Base-by-base conservation (phyloP, 1,284 basidiomycete genomes). In the Laetiporus sulphureus region DNA sequence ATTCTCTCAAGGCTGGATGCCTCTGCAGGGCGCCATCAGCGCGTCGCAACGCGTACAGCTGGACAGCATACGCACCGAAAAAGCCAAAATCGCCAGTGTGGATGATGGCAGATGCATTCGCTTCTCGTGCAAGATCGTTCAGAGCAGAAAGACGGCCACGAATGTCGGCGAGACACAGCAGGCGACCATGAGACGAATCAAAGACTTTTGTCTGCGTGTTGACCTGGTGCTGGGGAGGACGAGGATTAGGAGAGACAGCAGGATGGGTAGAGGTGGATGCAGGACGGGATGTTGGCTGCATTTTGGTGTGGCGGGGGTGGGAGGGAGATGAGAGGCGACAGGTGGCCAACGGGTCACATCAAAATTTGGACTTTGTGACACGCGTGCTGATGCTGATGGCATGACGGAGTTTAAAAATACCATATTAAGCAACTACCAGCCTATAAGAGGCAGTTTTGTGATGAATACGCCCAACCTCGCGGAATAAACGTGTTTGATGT, bases 31-130 rank as follows among this genome's bases (percentile, higher is more conserved):
- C 32, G 40, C 49, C 38, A 50, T 45, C 19, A 35, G 11, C 34
- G 11, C 30, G 31, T 36, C 34, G 18, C 34, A 18, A 16, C 10
- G 40, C 23, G 27, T 23, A 23, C 12, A 32, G 19, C 13, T 10
- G 27, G 30, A 19, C 8, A 20, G 8, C 35, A 45, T 40, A 65
- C 77, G 46, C 48, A 86, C 86, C 86, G 65, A 96, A 96, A 67
- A 99, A 97, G 44, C 96, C 96, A 82, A 99, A 99, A 71, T 99
- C 96, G 43, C 96, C 96, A 0, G 94, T 97, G 64, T 99, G 95
- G 49, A 99, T 91, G 63, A 99, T 87, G 16, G 93, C 95, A 46
- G 85, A 79, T n/a, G 91, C 92, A 58, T 86, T 83, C 43, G 79
- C 80, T 56, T 96, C 91, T 40, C 83, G 72, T 24, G 94, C 94